Base-by-base conservation (phyloP, 805 yeast species). In the Yarrowia keelungensis region DNA sequence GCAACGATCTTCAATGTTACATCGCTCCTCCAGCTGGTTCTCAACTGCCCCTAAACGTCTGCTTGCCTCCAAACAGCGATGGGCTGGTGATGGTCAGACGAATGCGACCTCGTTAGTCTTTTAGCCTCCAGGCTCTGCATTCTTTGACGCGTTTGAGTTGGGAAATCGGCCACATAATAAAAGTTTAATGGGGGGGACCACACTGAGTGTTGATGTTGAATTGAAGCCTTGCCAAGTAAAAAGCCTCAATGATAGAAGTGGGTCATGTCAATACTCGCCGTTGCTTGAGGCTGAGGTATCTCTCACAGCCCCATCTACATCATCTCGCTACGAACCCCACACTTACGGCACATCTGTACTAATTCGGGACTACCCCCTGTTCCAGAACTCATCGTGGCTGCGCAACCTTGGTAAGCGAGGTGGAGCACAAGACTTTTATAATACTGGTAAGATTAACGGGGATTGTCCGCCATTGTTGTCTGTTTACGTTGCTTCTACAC, bases 11-110 rank as follows among this genome's bases (percentile, higher is more conserved):
- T 26, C 39, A 38, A 38, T 11, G 39, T 38, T 38, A 38, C 39
- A 38, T 38, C 3, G 5, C 7, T 26, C 2, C 32, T 1, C 2
- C 32, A 26, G 32, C 32, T 26, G 32, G 32, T 26, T 26, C 32
- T 26, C 32, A 26, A 26, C 32, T 26, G 32, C 32, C 32, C 32
- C 32, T 26, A 26, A 26, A 26, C 32, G 32, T 12, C 36, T 5
- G 15, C 15, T 53, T 53, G 58, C 58, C 58, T 38, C 38, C 58
- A 53, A 53, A 53, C 56, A 35, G 14, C 22, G 36, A 35, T 35
- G 56, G 58, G 58, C 58, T 53, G 58, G 58, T 7, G 58, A 36
- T 36, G 58, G 43, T 10, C 58, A 38, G 58, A 53, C 58, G 26
- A 36, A 50, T 50, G n/a, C 39, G 54, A 49, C 19, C 22, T 9